These are phyloP conservation scores for Phaeosphaeria sp. DNA, from an alignment of 2,329 filamentous ascomycete genomes.

Conservation along the genomic window DNA sequence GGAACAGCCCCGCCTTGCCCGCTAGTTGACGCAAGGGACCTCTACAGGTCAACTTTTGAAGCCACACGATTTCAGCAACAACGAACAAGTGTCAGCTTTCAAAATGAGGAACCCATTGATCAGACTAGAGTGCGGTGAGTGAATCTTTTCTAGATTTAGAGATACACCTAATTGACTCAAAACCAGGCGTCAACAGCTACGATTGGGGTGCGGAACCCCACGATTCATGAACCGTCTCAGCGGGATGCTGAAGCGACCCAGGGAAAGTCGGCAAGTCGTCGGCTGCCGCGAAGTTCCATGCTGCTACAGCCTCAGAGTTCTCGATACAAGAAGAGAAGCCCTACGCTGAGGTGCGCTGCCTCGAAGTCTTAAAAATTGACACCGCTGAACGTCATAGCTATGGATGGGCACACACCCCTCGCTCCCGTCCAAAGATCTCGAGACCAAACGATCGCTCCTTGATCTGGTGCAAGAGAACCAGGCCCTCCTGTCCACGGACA, in stretches of 20 bases:
- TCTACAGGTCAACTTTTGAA: not conserved
- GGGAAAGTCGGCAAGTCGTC: constrained; percentile 88
- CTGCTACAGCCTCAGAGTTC: constrained; percentile 81
- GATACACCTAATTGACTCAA: constrained; percentile 25
- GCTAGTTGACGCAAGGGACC: not conserved
- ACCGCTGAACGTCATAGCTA: constrained; percentile 64
- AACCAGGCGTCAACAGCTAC: constrained; percentile 92
- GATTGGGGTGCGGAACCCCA: constrained; percentile 76
- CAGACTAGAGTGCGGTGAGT: constrained; percentile 76
- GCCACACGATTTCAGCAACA: constrained; percentile 5
- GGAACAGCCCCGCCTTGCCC: not conserved
- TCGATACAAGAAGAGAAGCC: constrained; percentile 84
- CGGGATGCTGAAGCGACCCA: constrained; percentile 47
- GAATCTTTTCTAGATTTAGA: constrained; percentile 11
- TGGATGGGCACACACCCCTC: constrained; percentile 99
- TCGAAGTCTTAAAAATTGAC: not conserved
- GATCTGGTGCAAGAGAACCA: constrained; percentile 89
- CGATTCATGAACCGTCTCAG: constrained; percentile 22
- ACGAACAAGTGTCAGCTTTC: constrained; percentile 5
- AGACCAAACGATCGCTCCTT: constrained; percentile 82
- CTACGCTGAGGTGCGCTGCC: constrained; percentile 78
- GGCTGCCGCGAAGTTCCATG: constrained; percentile 86
- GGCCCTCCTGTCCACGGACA: constrained; percentile 75
- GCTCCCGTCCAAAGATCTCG: constrained; percentile 88
- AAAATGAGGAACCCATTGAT: constrained; percentile 72